Evolutionary conservation across 164 flowering plant species (phyloP).

Genomic region (Paratinospora sagittata): DNA sequence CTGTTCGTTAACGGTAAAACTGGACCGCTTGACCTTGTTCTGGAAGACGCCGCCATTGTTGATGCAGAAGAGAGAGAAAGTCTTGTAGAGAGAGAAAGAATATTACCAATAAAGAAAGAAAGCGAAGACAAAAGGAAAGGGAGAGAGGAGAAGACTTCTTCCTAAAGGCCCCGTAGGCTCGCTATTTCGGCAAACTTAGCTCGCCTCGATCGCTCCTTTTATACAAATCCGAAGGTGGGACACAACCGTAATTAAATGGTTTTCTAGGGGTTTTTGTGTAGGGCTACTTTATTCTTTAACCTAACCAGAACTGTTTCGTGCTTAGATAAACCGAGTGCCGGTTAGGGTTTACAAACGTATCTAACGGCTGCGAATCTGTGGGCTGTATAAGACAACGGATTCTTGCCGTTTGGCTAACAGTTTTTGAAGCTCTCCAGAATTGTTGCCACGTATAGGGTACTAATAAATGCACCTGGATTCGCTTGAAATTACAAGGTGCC

Average conservation of each 20-base stretch:
- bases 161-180: constrained; percentile 5
- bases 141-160: background rate
- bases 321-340: constrained; percentile 9
- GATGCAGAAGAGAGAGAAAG: constrained; percentile 9
- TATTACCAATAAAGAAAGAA: background rate
- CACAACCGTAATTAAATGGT: background rate
- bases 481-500: background rate
- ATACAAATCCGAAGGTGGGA: background rate
- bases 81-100: constrained; percentile 2
- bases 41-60: constrained; percentile 34
- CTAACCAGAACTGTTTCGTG: constrained; percentile 11
- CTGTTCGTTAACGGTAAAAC: constrained; percentile 7
- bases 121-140: background rate
- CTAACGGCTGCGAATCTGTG: constrained; percentile 14
- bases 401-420: constrained; percentile 5
- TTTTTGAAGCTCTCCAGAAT: background rate
- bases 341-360: constrained; percentile 13
- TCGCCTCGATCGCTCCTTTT: constrained; percentile 16
- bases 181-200: constrained; percentile 27
- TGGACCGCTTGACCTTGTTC: constrained; percentile 28
- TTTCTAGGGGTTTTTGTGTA: background rate
- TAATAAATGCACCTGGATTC: background rate
- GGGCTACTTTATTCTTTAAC: constrained; percentile 1
- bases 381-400: constrained; percentile 3
- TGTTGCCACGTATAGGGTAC: constrained; percentile 5